Conservation (phyloP, 495 filamentous ascomycete genomes). For the Penicillium silybi region DNA sequence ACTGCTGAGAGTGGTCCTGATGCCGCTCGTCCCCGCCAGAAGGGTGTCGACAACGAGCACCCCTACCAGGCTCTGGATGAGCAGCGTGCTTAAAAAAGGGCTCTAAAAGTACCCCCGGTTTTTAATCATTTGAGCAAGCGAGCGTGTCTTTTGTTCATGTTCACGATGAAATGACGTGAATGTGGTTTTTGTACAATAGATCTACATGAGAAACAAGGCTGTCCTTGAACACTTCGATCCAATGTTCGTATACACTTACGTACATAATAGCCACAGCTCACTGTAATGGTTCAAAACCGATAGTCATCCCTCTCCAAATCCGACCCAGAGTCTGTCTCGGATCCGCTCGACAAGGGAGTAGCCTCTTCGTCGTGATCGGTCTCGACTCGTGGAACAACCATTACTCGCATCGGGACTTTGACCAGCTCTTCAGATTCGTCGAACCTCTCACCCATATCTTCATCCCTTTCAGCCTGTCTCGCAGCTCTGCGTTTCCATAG, state of each 20-base stretch:
- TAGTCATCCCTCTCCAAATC: conserved; percentile 16
- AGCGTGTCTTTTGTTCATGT: conserved; percentile 9
- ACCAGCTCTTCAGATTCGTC: conserved; percentile 2
- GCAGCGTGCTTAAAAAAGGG: conserved; percentile 33
- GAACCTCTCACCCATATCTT: neutral
- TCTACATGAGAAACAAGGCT: neutral
- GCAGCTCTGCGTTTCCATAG: conserved; percentile 12
- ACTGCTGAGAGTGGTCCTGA: conserved; percentile 37
- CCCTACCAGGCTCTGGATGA: conserved; percentile 45
- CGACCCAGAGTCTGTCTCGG: conserved; percentile 4
- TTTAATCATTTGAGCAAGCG: conserved; percentile 9
- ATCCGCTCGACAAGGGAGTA: neutral
- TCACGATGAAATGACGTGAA: conserved; percentile 6
- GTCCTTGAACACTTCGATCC: neutral
- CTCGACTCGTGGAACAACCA: neutral
- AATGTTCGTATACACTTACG: no score
- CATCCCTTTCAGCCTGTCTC: neutral
- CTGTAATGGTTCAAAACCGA: neutral
- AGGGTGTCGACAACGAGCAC: conserved; percentile 33
- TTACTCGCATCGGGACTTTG: conserved; percentile 5
- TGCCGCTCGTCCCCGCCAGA: conserved; percentile 39
- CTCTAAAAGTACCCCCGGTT: neutral
- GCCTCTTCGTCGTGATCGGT: neutral
- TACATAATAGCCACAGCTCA: no score
- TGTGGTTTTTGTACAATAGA: conserved; percentile 19